Evolutionary conservation across 352 stramenopile genomes (phyloP).

Genomic region (Phytopythium helicoides): DNA sequence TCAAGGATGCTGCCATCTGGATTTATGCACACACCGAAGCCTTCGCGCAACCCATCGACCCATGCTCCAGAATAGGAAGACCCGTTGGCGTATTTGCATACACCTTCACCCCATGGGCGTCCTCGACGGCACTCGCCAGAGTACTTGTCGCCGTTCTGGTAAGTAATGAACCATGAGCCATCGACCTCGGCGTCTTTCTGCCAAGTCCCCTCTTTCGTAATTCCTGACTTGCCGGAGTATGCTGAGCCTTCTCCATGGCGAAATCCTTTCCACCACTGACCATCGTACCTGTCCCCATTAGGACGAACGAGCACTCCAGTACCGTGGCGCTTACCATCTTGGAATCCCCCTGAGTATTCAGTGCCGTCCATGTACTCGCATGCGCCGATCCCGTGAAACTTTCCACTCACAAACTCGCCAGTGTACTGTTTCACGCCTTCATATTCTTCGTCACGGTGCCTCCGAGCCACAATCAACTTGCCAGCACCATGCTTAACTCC

Average conservation of each 20-base stretch:
- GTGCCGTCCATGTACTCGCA: slow-evolving; percentile 84
- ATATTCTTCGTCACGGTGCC: slow-evolving; percentile 26
- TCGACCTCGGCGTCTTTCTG: slow-evolving; percentile 54
- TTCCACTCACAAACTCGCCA: slow-evolving; percentile 57
- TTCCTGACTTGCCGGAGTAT: slow-evolving; percentile 54
- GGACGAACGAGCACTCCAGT: slow-evolving; percentile 47
- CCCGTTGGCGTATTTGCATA: slow-evolving; percentile 89
- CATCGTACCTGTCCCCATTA: slow-evolving; percentile 57
- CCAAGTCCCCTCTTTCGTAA: slow-evolving; percentile 71
- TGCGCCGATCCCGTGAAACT: slow-evolving; percentile 78
- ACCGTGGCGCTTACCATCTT: slow-evolving; percentile 72
- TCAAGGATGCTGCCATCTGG: slow-evolving; percentile 61
- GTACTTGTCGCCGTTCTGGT: slow-evolving; percentile 78
- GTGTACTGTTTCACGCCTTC: slow-evolving; percentile 57
- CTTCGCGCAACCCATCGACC: slow-evolving; percentile 77
- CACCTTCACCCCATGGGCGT: slow-evolving; percentile 71
- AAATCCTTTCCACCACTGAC: slow-evolving; percentile 73
- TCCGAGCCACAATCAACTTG: slow-evolving; percentile 41
- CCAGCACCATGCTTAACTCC: slow-evolving; percentile 57
- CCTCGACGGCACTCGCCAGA: slow-evolving; percentile 56
- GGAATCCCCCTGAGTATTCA: slow-evolving; percentile 86
- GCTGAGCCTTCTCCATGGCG: slow-evolving; percentile 60
- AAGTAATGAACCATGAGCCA: slow-evolving; percentile 69
- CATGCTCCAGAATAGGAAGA: slow-evolving; percentile 88
- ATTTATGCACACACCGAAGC: slow-evolving; percentile 64